These are phyloP conservation scores for Candida germanica DNA, from an alignment of 805 yeast genomes.

Conservation along the genomic window DNA sequence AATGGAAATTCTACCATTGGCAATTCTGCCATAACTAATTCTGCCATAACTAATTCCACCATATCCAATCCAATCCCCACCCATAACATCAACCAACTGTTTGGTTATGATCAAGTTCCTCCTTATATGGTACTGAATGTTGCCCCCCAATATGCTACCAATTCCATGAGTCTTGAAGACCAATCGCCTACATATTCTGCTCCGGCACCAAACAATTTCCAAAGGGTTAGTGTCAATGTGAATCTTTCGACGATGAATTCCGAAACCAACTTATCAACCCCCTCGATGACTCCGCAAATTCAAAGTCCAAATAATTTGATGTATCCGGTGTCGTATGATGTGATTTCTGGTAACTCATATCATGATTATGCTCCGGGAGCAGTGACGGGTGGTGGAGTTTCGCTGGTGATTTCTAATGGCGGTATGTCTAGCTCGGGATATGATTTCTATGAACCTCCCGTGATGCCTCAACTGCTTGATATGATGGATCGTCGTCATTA, in stretches of 20 bases:
- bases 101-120: no score
- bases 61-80: background rate
- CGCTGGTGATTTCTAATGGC: no score
- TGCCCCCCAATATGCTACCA: no score
- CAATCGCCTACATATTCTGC: background rate
- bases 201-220: background rate
- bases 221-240: conserved; percentile 9
- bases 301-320: conserved; percentile 12
- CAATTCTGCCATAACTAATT: no score
- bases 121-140: background rate
- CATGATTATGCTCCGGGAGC: conserved; percentile 11
- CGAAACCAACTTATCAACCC: conserved; percentile 10
- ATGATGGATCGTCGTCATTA: no score
- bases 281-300: conserved; percentile 12
- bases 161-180: background rate
- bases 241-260: conserved; percentile 6
- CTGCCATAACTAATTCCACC: background rate
- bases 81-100: background rate
- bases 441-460: background rate
- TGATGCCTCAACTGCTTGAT: background rate
- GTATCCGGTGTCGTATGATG: conserved; percentile 8
- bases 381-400: no score
- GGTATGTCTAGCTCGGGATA: no score
- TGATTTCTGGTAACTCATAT: conserved; percentile 6
- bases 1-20: no score